Base-by-base conservation (phyloP, 305 asterid species). In the Stenogyne calaminthoides region DNA sequence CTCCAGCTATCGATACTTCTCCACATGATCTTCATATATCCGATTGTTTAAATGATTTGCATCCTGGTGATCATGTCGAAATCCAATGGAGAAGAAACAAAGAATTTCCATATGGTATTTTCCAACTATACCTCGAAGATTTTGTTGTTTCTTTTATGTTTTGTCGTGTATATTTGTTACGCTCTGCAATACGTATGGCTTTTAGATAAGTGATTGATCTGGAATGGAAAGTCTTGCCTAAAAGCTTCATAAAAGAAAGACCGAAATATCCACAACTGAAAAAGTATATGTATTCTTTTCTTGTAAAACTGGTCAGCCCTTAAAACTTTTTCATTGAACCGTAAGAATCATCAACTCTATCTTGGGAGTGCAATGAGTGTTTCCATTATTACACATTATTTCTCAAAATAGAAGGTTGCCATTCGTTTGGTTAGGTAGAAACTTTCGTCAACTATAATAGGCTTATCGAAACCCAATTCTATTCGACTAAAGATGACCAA, bases 31-130 rank as follows among this genome's bases (percentile, higher is more conserved):
- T 93, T 81, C 88, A 88, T 66, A 58, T 79, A 78, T 89, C 97
- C 15, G 91, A 83, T 75, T 82, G 96, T 76, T 78, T 93, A 69
- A 78, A 86, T 57, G 97, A 89, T 67, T 72, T 93, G 77, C 77
- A 65, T 39, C 97, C 97, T 0, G 96, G 96, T 55, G 94, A 93
- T 85, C 96, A 88, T 62, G 82, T 89, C 29, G 98, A 93, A 74
- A 93, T 93, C 73, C 98, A 93, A 64, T 93, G 98, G 98, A 88
- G 98, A 80, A 81, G 93, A 80, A 91, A 87, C 85, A 89, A 83
- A 76, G 96, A 85, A 62, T 89, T 89, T 56, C 98, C 98, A 49
- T 91, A 93, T 76, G 98, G 98, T 93, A 86, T 76, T 77, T 65
- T 80, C 49, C 6, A 57, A 61, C 72, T 67, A 56, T 73, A 22